Base-by-base conservation (phyloP, 441 rosid species). In the Erysimum cheiri region DNA sequence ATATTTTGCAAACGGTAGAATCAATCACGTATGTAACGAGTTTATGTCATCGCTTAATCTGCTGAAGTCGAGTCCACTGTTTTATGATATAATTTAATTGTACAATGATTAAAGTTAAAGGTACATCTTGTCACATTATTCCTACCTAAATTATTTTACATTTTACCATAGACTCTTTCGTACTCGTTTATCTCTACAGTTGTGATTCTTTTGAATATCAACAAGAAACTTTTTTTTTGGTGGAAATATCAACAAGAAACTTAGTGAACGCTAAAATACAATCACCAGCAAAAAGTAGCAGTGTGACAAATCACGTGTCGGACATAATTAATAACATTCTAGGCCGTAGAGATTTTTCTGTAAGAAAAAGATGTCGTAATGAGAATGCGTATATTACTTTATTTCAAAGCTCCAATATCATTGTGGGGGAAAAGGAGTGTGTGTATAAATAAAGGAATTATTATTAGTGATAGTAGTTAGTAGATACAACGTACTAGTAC, bases 401-500 rank as follows among this genome's bases (percentile, higher is more conserved):
- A 53, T 33, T 5, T 43, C 31, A 63, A 50, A 57, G 50, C 60
- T 22, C 26, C 13, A 11, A 48, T 64, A 43, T 57, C 44, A 56
- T 26, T 48, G 52, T 28, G 33, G 24, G 63, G 63, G n/a, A 1
- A 60, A 72, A 47, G 31, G 39, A 32, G 48, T 19, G 26, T 47
- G 67, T 58, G 47, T 72, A 41, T 61, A 71, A 31, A 35, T 61
- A 61, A 73, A 48, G 22, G 22, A 32, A 47, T n/a, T 17, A 48
- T 48, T 48, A 72, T 67, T 73, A 66, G 65, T 73, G 66, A 65
- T 58, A 72, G 37, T 39, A 47, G 58, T 73, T 67, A 67, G 56
- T 44, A 74, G 63, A 74, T 74, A 49, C 77, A 67, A 67, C 31
- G 77, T 52, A 67, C 22, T 24, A 26, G 77, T 52, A 67, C 22